Conservation (phyloP, 2,329 filamentous ascomycete species). For the Phyllosticta capitalensis region DNA sequence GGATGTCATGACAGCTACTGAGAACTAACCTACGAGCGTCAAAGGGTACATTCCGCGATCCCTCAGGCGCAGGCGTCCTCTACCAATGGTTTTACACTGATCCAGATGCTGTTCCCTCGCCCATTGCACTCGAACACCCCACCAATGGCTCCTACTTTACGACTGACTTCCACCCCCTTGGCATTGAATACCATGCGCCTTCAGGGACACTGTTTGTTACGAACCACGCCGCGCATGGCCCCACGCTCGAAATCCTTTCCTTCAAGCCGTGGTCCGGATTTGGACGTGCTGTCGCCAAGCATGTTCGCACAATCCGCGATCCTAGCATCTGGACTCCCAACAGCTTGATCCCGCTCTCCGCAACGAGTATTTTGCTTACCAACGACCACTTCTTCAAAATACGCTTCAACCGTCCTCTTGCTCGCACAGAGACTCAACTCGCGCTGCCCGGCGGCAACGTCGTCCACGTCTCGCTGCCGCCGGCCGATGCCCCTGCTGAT, state of each 20-base stretch:
- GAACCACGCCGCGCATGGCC: slow-evolving; percentile 29
- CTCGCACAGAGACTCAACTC: slow-evolving; percentile 31
- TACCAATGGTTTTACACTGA: slow-evolving; percentile 32
- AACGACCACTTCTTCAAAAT: slow-evolving; percentile 34
- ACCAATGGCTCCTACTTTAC: slow-evolving; percentile 10
- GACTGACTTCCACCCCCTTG: slow-evolving; percentile 34
- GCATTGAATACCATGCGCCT: slow-evolving; percentile 27
- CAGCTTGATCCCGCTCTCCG: slow-evolving; percentile 26
- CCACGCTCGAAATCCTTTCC: slow-evolving; percentile 28
- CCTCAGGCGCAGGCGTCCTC: slow-evolving; percentile 20
- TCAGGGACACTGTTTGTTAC: slow-evolving; percentile 30
- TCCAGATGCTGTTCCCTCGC: slow-evolving; percentile 16
- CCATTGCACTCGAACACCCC: slow-evolving; percentile 20
- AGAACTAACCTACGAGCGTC: not conserved
- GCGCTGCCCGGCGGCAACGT: slow-evolving; percentile 28
- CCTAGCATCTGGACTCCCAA: slow-evolving; percentile 29
- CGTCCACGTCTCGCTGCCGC: slow-evolving; percentile 23
- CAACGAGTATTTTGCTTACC: slow-evolving; percentile 25
- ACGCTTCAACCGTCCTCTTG: slow-evolving; percentile 18
- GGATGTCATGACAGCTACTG: too few species aligned
- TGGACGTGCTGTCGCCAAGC: slow-evolving; percentile 16
- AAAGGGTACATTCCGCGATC: slow-evolving; percentile 23
- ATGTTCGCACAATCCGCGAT: slow-evolving; percentile 24
- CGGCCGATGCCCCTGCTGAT: not conserved
- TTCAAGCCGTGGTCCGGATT: slow-evolving; percentile 9